A percentile compares a stretch with the other conserved stretches of the same genome.
phyloP scores from a whole-genome alignment of 2,329 filamentous ascomycete species.

The Apiospora hydei region DNA sequence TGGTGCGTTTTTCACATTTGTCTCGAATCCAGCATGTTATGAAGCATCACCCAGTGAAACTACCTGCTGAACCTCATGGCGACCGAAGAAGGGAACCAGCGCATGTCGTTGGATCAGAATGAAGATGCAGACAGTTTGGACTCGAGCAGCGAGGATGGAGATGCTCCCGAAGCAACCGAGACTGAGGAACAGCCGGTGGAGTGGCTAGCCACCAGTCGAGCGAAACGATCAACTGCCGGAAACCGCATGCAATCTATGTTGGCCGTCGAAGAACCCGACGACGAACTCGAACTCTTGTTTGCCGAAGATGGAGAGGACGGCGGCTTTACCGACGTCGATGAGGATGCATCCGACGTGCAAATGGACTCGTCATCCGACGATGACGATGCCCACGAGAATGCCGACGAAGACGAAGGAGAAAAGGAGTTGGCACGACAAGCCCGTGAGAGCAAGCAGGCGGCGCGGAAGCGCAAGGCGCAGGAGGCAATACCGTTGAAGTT shows the following conservation, averaged over 20 bases:
- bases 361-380: conserved; percentile 88
- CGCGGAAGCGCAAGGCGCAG: conserved; percentile 81
- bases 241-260: conserved; percentile 83
- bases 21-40: conserved; percentile 2
- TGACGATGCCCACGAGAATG: conserved; percentile 76
- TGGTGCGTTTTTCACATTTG: background rate
- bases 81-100: background rate
- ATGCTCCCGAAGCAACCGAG: conserved; percentile 38
- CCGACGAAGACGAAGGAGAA: conserved; percentile 83
- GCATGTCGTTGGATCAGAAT: conserved; percentile 14
- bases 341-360: conserved; percentile 76
- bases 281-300: conserved; percentile 77
- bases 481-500: conserved; percentile 75
- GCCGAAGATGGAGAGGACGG: conserved; percentile 74
- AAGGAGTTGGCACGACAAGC: conserved; percentile 82
- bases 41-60: background rate
- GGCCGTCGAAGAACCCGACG: conserved; percentile 74
- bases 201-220: conserved; percentile 76
- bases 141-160: conserved; percentile 45
- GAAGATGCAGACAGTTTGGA: conserved; percentile 33
- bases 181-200: conserved; percentile 54
- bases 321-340: conserved; percentile 74
- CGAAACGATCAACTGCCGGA: conserved; percentile 81
- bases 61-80: conserved; percentile 32
- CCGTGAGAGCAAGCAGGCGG: conserved; percentile 70